Evolutionary conservation across 106 monocot species (phyloP), one percentile per base, ranked within the genome.

Genomic region (Allium cepa): DNA sequence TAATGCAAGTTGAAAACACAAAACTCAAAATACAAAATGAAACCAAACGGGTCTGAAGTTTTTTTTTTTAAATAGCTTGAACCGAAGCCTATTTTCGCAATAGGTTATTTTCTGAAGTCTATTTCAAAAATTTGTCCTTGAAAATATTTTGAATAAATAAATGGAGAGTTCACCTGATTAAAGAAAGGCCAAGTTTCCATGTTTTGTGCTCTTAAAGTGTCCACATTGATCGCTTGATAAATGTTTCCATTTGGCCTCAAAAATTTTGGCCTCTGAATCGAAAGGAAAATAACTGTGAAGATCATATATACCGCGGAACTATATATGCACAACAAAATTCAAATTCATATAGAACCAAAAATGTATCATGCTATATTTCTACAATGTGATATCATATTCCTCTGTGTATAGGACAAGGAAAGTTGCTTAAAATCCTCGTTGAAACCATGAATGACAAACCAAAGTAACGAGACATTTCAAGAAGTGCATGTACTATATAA

Each of bases 141-240:
- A 11, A 55, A 2, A 15, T 55, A 15, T 55, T 12, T 55, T 0
- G 5, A 55, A 55, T n/a, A 49, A 48, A 64, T 64, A 36, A 12
- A 36, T 62, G 62, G 62, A 5, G 45, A 62, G 11, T n/a, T 14
- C n/a, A 94, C 97, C 84, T 97, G 97, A 65, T 92, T 92, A 63
- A 92, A 97, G 70, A 64, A 64, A 56, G 97, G 97, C 92, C 92
- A 97, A 17, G 97, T 97, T 80, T 97, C 92, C 82, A 89, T 89
- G 70, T 92, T 97, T 70, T 92, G 97, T 22, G 92, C 97, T 76
- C 97, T 68, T 87, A 77, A 45, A 47, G 89, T 87, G 59, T 92
- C 92, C 7, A 68, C 60, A 75, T 97, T 97, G 68, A 97, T 90
- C 14, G 92, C 79, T 76, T 92, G 97, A 68, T 87, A 97, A 48